Evolutionary conservation across 768 basidiomycete species (phyloP).

Genomic region (Myochromella boudieri): DNA sequence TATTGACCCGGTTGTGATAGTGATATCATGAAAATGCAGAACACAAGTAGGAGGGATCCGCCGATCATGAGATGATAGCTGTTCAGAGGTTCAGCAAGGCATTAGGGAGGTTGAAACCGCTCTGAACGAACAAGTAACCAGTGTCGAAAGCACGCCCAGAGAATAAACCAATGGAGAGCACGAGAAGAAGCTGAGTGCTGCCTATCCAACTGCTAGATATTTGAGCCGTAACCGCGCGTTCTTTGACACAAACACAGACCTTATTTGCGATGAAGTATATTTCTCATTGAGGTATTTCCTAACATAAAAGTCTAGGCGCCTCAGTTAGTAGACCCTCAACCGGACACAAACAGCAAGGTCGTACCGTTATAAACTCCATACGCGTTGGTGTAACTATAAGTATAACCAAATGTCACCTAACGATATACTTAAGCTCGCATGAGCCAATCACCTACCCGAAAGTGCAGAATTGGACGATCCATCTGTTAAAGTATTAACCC

Average conservation of each 20-base stretch:
- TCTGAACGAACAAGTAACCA: slow-evolving; percentile 24
- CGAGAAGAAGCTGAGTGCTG: slow-evolving; percentile 24
- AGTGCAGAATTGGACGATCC: slow-evolving; percentile 24
- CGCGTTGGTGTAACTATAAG: slow-evolving; percentile 21
- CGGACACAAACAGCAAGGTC: not conserved
- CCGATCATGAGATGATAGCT: slow-evolving; percentile 29
- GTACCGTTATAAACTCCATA: slow-evolving; percentile 24
- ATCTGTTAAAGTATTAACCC: slow-evolving; percentile 9
- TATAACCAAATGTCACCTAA: not conserved
- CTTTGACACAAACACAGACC: slow-evolving; percentile 4
- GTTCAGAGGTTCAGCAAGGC: not conserved
- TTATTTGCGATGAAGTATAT: slow-evolving; percentile 25
- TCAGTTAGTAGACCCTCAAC: not conserved
- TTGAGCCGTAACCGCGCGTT: not conserved
- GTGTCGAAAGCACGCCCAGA: slow-evolving; percentile 25
- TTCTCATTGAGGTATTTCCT: slow-evolving; percentile 19
- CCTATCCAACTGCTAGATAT: slow-evolving; percentile 25
- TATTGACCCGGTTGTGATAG: slow-evolving; percentile 25
- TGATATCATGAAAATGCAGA: slow-evolving; percentile 34
- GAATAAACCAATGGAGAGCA: slow-evolving; percentile 23
- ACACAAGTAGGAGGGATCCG: slow-evolving; percentile 25
- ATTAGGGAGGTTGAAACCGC: not conserved
- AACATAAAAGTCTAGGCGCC: slow-evolving; percentile 24
- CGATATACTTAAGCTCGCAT: too few relatives aligned
- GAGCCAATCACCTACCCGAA: slow-evolving; percentile 19